phyloP scores from a whole-genome alignment of 768 basidiomycete species.

The Podaxis sp. region DNA sequence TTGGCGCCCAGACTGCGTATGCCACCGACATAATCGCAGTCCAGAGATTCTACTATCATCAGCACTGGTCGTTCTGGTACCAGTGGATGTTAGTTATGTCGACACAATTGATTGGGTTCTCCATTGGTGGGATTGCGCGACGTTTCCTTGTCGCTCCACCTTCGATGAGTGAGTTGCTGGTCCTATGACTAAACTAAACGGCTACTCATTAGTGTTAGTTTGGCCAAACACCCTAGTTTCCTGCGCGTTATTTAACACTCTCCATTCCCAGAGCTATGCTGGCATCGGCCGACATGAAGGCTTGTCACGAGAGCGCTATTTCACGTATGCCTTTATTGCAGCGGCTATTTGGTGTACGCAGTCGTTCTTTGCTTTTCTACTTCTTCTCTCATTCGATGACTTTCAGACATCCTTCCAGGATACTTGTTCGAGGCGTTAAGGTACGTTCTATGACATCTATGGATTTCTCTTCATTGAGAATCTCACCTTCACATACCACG shows the following conservation, averaged over 20 bases:
- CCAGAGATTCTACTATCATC: conserved; percentile 67
- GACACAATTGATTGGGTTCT: conserved; percentile 68
- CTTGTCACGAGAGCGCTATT: conserved; percentile 59
- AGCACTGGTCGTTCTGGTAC: conserved; percentile 53
- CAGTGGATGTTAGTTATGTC: conserved; percentile 68
- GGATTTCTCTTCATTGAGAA: not conserved
- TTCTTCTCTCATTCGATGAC: not conserved
- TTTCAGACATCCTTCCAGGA: conserved; percentile 57
- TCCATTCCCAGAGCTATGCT: conserved; percentile 61
- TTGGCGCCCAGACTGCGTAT: conserved; percentile 56
- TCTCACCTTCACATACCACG: not conserved
- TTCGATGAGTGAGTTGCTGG: conserved; percentile 52
- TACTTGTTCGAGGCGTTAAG: conserved; percentile 62
- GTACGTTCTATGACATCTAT: conserved; percentile 26
- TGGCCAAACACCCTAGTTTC: conserved; percentile 74
- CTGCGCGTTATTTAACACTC: conserved; percentile 73
- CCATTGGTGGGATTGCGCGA: conserved; percentile 54
- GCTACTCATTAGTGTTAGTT: conserved; percentile 37
- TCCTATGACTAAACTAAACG: not conserved
- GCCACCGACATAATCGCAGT: conserved; percentile 76
- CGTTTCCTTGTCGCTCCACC: conserved; percentile 66
- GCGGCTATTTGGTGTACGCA: conserved; percentile 46
- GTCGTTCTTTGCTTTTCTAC: not conserved
- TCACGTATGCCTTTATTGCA: conserved; percentile 50
- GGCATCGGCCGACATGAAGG: conserved; percentile 55